Evolutionary conservation across 1,284 basidiomycete species (phyloP), one percentile per base, ranked within the genome.

Genomic region (Ustilago hordei): DNA sequence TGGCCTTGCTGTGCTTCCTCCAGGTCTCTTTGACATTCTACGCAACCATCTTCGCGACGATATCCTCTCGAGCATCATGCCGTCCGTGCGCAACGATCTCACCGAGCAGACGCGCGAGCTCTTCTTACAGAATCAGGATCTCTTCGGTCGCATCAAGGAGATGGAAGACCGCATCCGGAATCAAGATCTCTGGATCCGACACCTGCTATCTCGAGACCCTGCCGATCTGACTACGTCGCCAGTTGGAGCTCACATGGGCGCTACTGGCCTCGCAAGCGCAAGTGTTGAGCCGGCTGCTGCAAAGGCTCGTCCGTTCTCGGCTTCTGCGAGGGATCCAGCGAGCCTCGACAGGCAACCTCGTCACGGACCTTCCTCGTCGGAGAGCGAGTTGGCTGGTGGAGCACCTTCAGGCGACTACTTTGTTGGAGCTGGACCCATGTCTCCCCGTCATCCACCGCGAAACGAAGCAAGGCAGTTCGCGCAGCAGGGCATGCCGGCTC

Each of bases 61-160:
- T 41, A 71, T 78, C 34, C 41, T 78, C 32, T 61, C 70, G 19
- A 69, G 71, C 50, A 74, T 74, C 71, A 73, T 78, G 71, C 75
- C 75, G 1, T 63, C 72, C 34, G 65, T 78, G 38, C 70, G 75
- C 35, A 74, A 60, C 55, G 75, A 78, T 43, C 48, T 78, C n/a
- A 62, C 71, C 3, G 75, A 78, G 59, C 75, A 78, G 55, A 74
- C 75, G 3, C 64, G 71, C 34, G 75, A 78, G 64, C 71, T 78
- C 19, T 61, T 74, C 35, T n/a, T 78, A 45, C 75, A 78, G 43
- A 74, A 78, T 34, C 71, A 78, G 43, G 71, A 78, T 43, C 53
- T 78, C 23, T 71, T 78, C 41, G 65, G 57, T 13, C 71, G 75
- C 9, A 48, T 78, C 47, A 69, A 67, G 55, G 75, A 69, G 53